Evolutionary conservation across 257 asterid species (phyloP).

Genomic region (Voacanga thouarsii): DNA sequence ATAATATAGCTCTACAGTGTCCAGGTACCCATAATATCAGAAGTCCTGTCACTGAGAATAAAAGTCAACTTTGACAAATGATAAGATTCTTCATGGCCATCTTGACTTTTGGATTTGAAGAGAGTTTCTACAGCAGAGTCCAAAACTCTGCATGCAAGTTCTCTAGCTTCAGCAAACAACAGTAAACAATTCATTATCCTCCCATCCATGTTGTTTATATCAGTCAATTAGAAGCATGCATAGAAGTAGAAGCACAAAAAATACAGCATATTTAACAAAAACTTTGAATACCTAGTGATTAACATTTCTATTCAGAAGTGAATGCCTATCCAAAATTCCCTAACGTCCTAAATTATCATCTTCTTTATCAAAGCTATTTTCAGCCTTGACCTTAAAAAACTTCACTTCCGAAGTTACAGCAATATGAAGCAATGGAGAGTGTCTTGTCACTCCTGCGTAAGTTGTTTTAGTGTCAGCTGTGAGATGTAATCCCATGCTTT

Average conservation of each 20-base stretch:
- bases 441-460: too few relatives aligned
- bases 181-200: background rate
- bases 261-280: background rate
- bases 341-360: too few relatives aligned
- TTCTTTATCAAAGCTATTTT: too few relatives aligned
- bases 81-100: background rate
- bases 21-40: background rate
- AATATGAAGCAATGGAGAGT: too few relatives aligned
- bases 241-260: background rate
- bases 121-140: background rate
- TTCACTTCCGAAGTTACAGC: too few relatives aligned
- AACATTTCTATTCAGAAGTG: too few relatives aligned
- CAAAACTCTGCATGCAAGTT: background rate
- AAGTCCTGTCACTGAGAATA: background rate
- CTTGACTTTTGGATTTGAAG: background rate
- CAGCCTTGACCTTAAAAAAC: too few relatives aligned
- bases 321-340: too few relatives aligned
- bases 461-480: too few relatives aligned
- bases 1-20: background rate
- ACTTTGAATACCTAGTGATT: background rate
- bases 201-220: background rate
- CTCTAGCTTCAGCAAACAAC: conserved; percentile 4
- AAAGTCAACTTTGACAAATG: background rate
- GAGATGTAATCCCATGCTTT: too few relatives aligned
- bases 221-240: background rate